Percentiles rank a stretch among this genome's conserved stretches.
phyloP scores from a whole-genome alignment of 352 stramenopile genomes.

The Phytophthora pini region DNA sequence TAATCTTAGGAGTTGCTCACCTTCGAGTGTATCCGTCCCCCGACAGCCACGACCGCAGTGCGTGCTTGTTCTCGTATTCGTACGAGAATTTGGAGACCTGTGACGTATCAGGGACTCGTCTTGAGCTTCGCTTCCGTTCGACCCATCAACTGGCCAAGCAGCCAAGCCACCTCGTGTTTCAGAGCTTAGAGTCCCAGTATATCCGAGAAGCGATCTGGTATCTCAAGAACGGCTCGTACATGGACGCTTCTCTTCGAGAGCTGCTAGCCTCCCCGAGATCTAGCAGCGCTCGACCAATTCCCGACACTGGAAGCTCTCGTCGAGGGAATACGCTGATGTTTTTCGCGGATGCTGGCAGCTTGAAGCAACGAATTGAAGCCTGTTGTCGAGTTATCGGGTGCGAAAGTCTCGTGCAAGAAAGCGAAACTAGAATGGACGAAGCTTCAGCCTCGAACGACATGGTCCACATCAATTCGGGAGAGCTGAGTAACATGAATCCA shows the following conservation, averaged over 20 bases:
- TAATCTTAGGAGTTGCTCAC: conserved; percentile 58
- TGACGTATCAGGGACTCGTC: conserved; percentile 41
- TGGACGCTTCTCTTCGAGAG: conserved; percentile 48
- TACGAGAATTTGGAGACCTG: conserved; percentile 68
- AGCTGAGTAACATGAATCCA: conserved; percentile 24
- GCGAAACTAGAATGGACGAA: conserved; percentile 18
- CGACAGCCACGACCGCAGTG: conserved; percentile 63
- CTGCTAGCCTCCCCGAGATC: conserved; percentile 17
- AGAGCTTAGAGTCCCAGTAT: conserved; percentile 59
- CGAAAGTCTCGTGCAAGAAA: conserved; percentile 17
- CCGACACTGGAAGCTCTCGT: neutral
- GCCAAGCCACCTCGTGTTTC: conserved; percentile 60
- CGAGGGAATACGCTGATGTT: conserved; percentile 41
- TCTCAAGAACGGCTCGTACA: conserved; percentile 52
- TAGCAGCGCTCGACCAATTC: neutral
- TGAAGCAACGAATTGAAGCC: conserved; percentile 50
- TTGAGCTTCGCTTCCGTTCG: conserved; percentile 68
- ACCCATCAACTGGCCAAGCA: conserved; percentile 52
- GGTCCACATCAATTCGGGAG: conserved; percentile 18
- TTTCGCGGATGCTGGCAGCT: conserved; percentile 45
- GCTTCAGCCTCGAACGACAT: conserved; percentile 35
- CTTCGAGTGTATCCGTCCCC: conserved; percentile 66
- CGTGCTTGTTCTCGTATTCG: conserved; percentile 71
- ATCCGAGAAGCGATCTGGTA: conserved; percentile 78
- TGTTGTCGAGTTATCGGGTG: conserved; percentile 67